Evolutionary conservation across 2,329 filamentous ascomycete genomes (phyloP).

Genomic region (Hypoxylon sp.): DNA sequence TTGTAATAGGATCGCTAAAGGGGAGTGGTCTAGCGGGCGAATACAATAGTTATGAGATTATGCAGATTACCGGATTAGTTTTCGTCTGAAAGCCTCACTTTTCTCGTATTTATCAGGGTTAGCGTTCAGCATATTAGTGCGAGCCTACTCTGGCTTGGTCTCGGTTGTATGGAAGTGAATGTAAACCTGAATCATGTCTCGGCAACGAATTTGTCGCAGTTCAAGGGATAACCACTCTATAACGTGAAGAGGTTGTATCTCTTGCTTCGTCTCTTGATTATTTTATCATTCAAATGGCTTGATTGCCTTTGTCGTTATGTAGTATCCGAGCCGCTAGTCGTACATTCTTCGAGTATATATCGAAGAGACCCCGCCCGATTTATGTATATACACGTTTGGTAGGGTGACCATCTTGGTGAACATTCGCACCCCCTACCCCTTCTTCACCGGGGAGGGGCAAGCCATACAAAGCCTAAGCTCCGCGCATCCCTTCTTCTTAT

Average conservation of each 20-base stretch:
- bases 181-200: background rate
- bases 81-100: background rate
- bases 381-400: slow-evolving; percentile 21
- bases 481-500: background rate
- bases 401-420: slow-evolving; percentile 6
- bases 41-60: background rate
- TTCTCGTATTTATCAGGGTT: background rate
- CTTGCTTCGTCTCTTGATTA: slow-evolving; percentile 12
- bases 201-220: background rate
- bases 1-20: background rate
- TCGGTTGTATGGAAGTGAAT: background rate
- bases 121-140: background rate
- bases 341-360: slow-evolving; percentile 15
- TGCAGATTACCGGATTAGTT: background rate
- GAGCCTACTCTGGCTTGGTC: background rate
- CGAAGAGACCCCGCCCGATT: slow-evolving; percentile 17
- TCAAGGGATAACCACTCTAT: background rate
- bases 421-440: background rate
- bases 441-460: background rate
- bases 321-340: slow-evolving; percentile 3
- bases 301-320: background rate
- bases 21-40: background rate
- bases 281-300: slow-evolving; percentile 22
- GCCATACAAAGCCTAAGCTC: background rate
- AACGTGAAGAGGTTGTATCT: background rate